Evolutionary conservation across 805 yeast species (phyloP).

Genomic region (Grigorovia yakushimaensis): DNA sequence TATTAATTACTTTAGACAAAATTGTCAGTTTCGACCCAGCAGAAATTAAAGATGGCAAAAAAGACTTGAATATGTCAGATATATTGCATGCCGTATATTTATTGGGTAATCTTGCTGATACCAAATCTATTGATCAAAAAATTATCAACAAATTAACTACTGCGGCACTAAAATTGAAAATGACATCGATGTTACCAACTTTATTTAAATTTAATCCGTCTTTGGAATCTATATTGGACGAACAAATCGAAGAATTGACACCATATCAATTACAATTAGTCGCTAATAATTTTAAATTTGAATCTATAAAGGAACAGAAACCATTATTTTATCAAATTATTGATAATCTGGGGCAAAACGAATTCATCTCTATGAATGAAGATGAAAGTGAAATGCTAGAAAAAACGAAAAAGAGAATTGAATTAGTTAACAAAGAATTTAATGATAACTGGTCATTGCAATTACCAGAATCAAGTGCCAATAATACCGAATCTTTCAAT

Average conservation of each 20-base stretch:
- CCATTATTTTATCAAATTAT: slow-evolving; percentile 9
- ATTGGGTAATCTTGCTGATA: slow-evolving; percentile 12
- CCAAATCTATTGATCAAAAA: slow-evolving; percentile 3
- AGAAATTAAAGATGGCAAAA: slow-evolving; percentile 29
- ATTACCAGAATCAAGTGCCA: not conserved
- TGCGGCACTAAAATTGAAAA: slow-evolving; percentile 10
- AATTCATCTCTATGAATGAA: slow-evolving; percentile 3
- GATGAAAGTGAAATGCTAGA: slow-evolving; percentile 9
- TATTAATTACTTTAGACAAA: slow-evolving; percentile 28
- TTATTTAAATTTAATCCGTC: slow-evolving; percentile 8
- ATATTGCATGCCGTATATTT: slow-evolving; percentile 20
- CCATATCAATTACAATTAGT: slow-evolving; percentile 13
- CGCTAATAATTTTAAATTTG: slow-evolving; percentile 7
- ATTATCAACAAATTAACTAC: slow-evolving; percentile 9
- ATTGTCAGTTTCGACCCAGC: slow-evolving; percentile 32
- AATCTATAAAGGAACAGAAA: slow-evolving; percentile 5
- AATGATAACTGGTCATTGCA: not conserved
- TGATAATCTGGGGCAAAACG: slow-evolving; percentile 11
- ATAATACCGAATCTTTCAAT: slow-evolving; percentile 6
- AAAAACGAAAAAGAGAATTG: slow-evolving; percentile 2
- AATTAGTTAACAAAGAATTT: slow-evolving; percentile 2
- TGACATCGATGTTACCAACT: slow-evolving; percentile 8
- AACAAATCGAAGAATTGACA: slow-evolving; percentile 11
- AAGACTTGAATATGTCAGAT: slow-evolving; percentile 10
- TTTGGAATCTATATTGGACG: slow-evolving; percentile 1